These are phyloP conservation scores for Detonula confervacea DNA, from an alignment of 352 stramenopile genomes.

Conservation along the genomic window DNA sequence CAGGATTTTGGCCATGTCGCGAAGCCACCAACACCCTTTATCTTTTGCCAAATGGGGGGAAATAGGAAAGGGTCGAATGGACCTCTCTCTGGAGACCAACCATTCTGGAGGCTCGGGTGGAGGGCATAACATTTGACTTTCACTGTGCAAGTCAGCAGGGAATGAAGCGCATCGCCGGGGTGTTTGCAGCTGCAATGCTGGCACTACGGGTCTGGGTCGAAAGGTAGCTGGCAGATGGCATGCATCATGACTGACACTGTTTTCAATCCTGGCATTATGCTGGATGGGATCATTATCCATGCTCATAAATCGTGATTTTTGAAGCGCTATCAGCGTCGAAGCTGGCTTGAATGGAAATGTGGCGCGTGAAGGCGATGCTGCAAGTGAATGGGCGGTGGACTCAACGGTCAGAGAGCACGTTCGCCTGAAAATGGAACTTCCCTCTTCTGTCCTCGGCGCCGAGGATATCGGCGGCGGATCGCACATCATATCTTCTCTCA, in stretches of 20 bases:
- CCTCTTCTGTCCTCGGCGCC: no score
- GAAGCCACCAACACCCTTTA: slow-evolving; percentile 27
- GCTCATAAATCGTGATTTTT: not conserved
- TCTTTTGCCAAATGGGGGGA: not conserved
- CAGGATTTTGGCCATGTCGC: slow-evolving; percentile 14
- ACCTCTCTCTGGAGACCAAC: not conserved
- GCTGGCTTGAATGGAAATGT: slow-evolving; percentile 48
- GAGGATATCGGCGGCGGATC: no score
- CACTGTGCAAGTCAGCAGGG: not conserved
- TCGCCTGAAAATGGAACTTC: no score
- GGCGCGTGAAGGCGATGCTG: slow-evolving; percentile 10
- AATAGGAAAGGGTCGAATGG: slow-evolving; percentile 5
- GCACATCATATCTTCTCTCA: no score
- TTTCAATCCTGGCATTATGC: no score
- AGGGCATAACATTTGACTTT: not conserved
- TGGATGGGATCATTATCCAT: not conserved
- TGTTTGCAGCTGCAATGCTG: slow-evolving; percentile 14
- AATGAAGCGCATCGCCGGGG: not conserved
- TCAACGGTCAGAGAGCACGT: slow-evolving; percentile 22
- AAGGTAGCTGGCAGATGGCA: slow-evolving; percentile 6
- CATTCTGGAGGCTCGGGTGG: slow-evolving; percentile 4
- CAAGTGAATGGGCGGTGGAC: not conserved
- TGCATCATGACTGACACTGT: no score
- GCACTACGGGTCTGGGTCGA: slow-evolving; percentile 12
- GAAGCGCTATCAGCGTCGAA: slow-evolving; percentile 5